phyloP scores from a whole-genome alignment of 768 basidiomycete genomes.

The Lenzites betulinus region DNA sequence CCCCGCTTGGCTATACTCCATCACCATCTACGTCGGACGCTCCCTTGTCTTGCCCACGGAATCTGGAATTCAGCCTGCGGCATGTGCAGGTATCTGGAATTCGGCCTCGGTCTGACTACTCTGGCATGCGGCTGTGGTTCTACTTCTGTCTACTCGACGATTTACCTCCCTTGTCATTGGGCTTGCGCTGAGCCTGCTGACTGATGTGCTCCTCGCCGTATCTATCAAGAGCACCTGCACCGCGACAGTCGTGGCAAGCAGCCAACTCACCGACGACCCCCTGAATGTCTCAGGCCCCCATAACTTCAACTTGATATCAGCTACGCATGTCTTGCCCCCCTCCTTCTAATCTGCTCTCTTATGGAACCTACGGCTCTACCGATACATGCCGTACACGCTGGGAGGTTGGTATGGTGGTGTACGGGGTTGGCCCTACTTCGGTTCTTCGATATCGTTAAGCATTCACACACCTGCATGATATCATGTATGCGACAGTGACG shows the following conservation, averaged over 20 bases:
- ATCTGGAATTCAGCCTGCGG: slow-evolving; percentile 21
- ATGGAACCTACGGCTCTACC: too few relatives aligned
- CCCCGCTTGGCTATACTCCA: slow-evolving; percentile 11
- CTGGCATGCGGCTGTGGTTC: background rate
- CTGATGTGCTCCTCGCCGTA: slow-evolving; percentile 2
- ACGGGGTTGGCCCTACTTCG: too few relatives aligned
- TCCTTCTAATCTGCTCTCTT: too few relatives aligned
- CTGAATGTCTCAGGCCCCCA: too few relatives aligned
- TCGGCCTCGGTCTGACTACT: background rate
- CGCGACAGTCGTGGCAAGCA: background rate
- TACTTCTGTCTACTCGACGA: background rate
- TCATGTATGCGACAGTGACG: too few relatives aligned
- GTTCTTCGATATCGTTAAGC: too few relatives aligned
- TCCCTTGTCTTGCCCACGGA: slow-evolving; percentile 8
- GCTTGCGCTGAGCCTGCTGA: slow-evolving; percentile 1
- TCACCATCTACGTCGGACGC: slow-evolving; percentile 9
- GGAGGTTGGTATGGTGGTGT: too few relatives aligned
- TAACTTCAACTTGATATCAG: too few relatives aligned
- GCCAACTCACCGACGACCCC: too few relatives aligned
- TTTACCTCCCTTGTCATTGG: slow-evolving; percentile 14
- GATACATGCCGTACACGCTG: too few relatives aligned
- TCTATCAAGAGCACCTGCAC: background rate
- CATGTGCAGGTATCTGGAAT: slow-evolving; percentile 20
- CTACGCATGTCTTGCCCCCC: too few relatives aligned
- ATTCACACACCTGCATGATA: too few relatives aligned